These are phyloP conservation scores for Hanseniaspora taiwanica DNA, from an alignment of 805 yeast species.

Conservation along the genomic window DNA sequence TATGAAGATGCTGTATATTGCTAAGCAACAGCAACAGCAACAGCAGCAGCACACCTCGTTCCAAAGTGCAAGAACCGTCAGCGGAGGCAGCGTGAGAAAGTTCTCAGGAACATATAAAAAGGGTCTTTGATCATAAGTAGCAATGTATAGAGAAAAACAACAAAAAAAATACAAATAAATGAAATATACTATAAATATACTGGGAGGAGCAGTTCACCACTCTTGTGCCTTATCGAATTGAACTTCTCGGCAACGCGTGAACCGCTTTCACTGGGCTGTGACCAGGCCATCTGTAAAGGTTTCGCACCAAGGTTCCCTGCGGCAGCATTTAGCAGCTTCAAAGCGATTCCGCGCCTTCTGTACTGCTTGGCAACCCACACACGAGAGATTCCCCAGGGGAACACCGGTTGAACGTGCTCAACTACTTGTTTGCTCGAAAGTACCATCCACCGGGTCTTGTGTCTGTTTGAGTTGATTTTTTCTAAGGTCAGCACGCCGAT, in stretches of 20 bases:
- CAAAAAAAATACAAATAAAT: background rate
- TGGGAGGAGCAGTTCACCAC: constrained; percentile 21
- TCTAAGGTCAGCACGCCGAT: constrained; percentile 49
- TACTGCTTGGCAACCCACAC: constrained; percentile 32
- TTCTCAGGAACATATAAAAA: constrained; percentile 20
- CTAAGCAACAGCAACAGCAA: constrained; percentile 7
- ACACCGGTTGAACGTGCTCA: constrained; percentile 28
- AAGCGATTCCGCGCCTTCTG: constrained; percentile 40
- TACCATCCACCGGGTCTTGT: constrained; percentile 47
- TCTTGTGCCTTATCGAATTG: constrained; percentile 39
- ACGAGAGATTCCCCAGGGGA: constrained; percentile 36
- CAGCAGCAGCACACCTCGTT: too few species aligned
- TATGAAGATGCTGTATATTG: constrained; percentile 5
- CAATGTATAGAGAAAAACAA: background rate
- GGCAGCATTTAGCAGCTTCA: constrained; percentile 31
- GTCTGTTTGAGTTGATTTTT: constrained; percentile 17
- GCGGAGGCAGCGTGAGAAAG: constrained; percentile 24
- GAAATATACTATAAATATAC: constrained; percentile 14
- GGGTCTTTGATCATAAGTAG: background rate
- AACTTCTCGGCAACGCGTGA: constrained; percentile 42
- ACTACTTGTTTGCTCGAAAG: constrained; percentile 37
- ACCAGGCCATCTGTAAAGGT: constrained; percentile 47
- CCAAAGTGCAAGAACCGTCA: constrained; percentile 22
- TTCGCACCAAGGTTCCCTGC: constrained; percentile 29
- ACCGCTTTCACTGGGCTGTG: constrained; percentile 61